Evolutionary conservation across 2,329 filamentous ascomycete species (phyloP).

Genomic region (Botrytis tulipae): DNA sequence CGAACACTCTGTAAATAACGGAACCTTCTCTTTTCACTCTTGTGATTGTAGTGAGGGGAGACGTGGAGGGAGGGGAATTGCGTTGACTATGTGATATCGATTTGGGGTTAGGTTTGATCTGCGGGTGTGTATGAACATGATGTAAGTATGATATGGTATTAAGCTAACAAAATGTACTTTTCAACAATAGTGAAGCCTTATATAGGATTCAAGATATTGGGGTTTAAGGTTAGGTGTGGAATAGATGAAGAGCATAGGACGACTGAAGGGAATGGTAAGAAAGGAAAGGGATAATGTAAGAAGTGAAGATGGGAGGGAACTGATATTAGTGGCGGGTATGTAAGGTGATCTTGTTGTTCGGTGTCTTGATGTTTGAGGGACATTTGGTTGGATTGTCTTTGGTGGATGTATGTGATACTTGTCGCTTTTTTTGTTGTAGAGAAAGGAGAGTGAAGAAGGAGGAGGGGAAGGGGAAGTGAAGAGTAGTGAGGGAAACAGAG

Average conservation of each 20-base stretch:
- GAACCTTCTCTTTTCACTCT: background rate
- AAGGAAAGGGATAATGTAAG: background rate
- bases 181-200: too few relatives aligned
- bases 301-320: background rate
- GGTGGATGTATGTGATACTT: background rate
- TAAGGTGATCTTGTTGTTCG: background rate
- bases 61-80: background rate
- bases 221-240: background rate
- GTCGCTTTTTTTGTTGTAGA: background rate
- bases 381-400: background rate
- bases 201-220: background rate
- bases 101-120: background rate
- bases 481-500: too few relatives aligned
- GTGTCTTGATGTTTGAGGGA: background rate
- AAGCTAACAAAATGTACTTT: background rate
- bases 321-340: background rate
- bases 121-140: background rate
- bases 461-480: too few relatives aligned
- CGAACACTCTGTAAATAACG: too few relatives aligned
- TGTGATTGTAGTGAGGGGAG: background rate
- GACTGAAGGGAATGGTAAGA: too few relatives aligned
- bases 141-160: too few relatives aligned
- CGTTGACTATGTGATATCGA: background rate
- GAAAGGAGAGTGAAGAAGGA: too few relatives aligned
- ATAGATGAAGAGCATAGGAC: too few relatives aligned